Percentiles rank a stretch among this genome's conserved stretches.
Conservation (phyloP, 1,284 basidiomycete genomes). For the Puccinia coronata region DNA sequence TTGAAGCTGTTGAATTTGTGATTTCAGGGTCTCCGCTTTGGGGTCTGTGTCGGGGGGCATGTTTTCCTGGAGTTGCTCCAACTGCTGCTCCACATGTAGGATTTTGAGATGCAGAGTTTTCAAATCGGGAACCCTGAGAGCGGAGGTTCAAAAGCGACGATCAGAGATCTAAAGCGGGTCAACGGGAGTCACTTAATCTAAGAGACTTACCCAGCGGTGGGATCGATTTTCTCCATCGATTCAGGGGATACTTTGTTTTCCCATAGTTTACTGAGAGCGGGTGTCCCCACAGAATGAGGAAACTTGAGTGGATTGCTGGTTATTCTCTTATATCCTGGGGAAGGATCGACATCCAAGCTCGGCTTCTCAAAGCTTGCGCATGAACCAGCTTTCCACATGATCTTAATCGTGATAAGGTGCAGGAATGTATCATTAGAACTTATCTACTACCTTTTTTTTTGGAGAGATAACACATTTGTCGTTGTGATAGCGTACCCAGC, state of each 20-base stretch:
- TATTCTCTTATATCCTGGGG: slow-evolving; percentile 17
- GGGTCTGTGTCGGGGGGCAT: slow-evolving; percentile 17
- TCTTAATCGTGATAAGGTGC: neutral
- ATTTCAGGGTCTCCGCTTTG: slow-evolving; percentile 11
- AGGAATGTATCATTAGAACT: neutral
- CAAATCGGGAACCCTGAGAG: slow-evolving; percentile 32
- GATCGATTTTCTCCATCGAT: slow-evolving; percentile 30
- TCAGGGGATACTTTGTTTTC: slow-evolving; percentile 33
- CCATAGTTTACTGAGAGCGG: slow-evolving; percentile 45
- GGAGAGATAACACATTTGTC: too few species aligned
- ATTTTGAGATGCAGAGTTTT: slow-evolving; percentile 45
- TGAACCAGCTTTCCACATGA: slow-evolving; percentile 48
- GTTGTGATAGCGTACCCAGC: slow-evolving; percentile 19
- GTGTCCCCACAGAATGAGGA: slow-evolving; percentile 46
- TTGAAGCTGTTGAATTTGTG: slow-evolving; percentile 25
- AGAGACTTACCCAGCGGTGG: slow-evolving; percentile 19
- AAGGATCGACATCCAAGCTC: slow-evolving; percentile 31
- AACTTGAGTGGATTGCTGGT: slow-evolving; percentile 25
- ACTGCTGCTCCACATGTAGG: slow-evolving; percentile 9
- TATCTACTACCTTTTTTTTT: neutral
- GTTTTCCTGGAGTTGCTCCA: slow-evolving; percentile 7
- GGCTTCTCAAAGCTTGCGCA: slow-evolving; percentile 44
- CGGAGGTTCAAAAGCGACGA: neutral
- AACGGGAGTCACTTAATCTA: neutral
- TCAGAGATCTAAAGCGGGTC: neutral